Conservation (phyloP, 176 grass and related monocot genomes). For the sorghum (Sorghum bicolor) region DNA sequence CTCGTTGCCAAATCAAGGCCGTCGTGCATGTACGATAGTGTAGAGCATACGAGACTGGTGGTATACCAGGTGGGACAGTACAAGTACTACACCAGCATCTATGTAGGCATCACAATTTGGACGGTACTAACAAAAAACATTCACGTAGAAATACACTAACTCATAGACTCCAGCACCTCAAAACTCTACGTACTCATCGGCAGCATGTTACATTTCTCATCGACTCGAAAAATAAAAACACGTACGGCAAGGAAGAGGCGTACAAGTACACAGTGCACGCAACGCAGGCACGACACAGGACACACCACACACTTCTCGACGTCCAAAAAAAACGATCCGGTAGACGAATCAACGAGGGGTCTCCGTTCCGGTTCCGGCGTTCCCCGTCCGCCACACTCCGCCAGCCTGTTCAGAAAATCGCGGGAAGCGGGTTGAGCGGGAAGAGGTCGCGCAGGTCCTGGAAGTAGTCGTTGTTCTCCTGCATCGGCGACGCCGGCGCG, state of each 20-base stretch:
- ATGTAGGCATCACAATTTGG: not conserved
- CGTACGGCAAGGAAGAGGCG: not conserved
- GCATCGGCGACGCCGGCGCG: not conserved
- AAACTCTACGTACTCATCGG: constrained; percentile 30
- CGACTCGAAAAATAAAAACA: constrained; percentile 10
- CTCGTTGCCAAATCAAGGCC: constrained; percentile 4
- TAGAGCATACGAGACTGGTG: not conserved
- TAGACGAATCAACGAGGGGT: not conserved
- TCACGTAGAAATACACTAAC: not conserved
- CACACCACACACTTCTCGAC: constrained; percentile 6
- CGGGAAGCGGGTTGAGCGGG: constrained; percentile 74
- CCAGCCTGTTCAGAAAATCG: constrained; percentile 55
- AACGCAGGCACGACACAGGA: not conserved
- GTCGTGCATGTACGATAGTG: not conserved
- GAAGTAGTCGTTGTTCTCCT: constrained; percentile 89
- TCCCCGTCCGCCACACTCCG: not conserved
- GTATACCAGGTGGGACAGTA: not conserved
- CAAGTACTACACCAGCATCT: not conserved
- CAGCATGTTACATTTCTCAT: constrained; percentile 32
- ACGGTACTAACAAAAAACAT: not conserved
- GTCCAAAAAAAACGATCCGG: not conserved
- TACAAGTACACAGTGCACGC: not conserved
- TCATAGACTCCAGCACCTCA: not conserved
- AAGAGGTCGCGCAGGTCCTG: constrained; percentile 91
- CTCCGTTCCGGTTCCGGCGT: not conserved